A percentile compares a stretch with the other conserved stretches of the same genome.
These are phyloP conservation scores for Plantago ovata DNA, from an alignment of 257 asterid genomes.

Conservation along the genomic window DNA sequence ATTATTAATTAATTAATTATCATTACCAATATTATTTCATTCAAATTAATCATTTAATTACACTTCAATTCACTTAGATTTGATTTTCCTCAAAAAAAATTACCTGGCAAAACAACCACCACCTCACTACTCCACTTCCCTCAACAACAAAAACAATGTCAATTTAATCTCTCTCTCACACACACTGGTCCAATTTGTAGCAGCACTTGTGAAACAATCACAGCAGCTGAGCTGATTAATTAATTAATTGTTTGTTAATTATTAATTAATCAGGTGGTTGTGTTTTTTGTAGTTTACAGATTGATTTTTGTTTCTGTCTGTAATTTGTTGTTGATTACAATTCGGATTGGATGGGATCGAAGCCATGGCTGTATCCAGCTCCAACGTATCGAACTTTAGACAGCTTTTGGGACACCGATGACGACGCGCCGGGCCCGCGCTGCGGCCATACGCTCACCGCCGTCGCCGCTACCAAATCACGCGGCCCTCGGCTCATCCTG, in stretches of 20 bases:
- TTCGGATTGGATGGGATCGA: constrained; percentile 63
- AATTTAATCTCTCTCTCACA: constrained; percentile 1
- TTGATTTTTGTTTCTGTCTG: no score
- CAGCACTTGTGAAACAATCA: no score
- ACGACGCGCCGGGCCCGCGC: constrained; percentile 98
- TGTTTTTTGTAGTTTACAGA: no score
- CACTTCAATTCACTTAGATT: neutral
- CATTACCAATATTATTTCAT: no score
- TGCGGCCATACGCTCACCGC: constrained; percentile 94
- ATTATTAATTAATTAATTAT: no score
- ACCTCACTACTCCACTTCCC: no score
- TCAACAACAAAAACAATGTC: neutral
- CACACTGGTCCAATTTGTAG: no score
- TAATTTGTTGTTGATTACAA: neutral
- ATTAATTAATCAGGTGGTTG: no score
- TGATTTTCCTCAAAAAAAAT: neutral
- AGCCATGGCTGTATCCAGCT: constrained; percentile 62
- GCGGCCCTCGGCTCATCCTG: constrained; percentile 87
- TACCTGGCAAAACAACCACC: constrained; percentile 7
- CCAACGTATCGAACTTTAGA: constrained; percentile 59
- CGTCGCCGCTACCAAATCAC: constrained; percentile 80
- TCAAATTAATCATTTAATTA: no score
- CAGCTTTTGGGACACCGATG: constrained; percentile 81
- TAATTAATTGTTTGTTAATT: neutral
- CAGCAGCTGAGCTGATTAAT: neutral